Base-by-base conservation (phyloP, 1,284 basidiomycete genomes). In the Melampsora larici-populina region DNA sequence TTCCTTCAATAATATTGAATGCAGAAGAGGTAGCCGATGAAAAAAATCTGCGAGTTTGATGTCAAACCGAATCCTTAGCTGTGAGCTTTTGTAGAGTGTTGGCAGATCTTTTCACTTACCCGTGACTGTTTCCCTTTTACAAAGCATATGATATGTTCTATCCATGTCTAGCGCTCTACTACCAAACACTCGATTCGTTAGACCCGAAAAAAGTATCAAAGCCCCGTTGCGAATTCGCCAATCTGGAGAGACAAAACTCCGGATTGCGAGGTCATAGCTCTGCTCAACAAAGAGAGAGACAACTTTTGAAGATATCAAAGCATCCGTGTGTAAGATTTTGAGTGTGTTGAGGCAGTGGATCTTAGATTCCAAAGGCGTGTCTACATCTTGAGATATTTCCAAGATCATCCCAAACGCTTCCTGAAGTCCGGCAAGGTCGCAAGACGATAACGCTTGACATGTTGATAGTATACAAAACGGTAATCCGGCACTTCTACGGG, bases 401-500 rank as follows among this genome's bases (percentile, higher is more conserved):
- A 77, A 64, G 29, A 77, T 69, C 26, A 18, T 26, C 33, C 31
- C 46, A 46, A 77, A 24, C 67, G 58, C 55, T 18, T 63, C 51
- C 40, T 24, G 58, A 31, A 77, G 51, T 29, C 62, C 24, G 3
- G 51, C 48, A 36, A 66, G 36, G 60, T 49, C 51, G 7, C 36
- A 70, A 9, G 24, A 60, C 48, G 67, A 77, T n/a, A 77, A 46
- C 6, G 67, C 75, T 70, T 77, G 75, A 49, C 75, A 77, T 1
- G 58, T 58, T 62, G 75, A 77, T 62, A 77, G 43, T 21, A 77
- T 77, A 46, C 75, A 77, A 40, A 62, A 77, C 4, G 75, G 75
- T 48, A 77, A 36, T 7, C 75, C 75, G 17, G 75, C 75, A 65
- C 75, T 77, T 70, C 75, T 65, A 43, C 75, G 75, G n/a, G 75